Evolutionary conservation across 2,329 filamentous ascomycete species (phyloP).

Genomic region (Cladosporium sp.): DNA sequence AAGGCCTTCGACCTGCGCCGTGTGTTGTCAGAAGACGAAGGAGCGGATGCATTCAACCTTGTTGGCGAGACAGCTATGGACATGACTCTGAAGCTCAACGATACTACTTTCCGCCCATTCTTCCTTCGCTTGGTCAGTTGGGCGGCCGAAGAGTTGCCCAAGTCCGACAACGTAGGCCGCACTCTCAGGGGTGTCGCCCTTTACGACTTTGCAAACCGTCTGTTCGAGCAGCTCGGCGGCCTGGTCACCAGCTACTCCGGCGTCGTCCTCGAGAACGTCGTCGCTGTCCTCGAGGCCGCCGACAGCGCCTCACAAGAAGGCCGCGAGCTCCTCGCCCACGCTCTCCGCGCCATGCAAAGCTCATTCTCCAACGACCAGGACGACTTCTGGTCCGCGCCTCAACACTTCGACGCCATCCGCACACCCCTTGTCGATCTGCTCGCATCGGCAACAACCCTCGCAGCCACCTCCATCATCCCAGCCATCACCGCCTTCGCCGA

Average conservation of each 20-base stretch:
- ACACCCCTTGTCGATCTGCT: slow-evolving; percentile 68
- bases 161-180: slow-evolving; percentile 61
- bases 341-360: slow-evolving; percentile 70
- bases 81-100: slow-evolving; percentile 96
- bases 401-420: slow-evolving; percentile 76
- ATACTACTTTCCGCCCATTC: slow-evolving; percentile 86
- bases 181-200: slow-evolving; percentile 70
- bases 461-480: slow-evolving; percentile 59
- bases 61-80: slow-evolving; percentile 74
- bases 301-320: slow-evolving; percentile 57
- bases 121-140: slow-evolving; percentile 87
- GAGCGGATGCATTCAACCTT: slow-evolving; percentile 56
- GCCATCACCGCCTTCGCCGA: slow-evolving; percentile 74
- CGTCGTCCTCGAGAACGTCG: slow-evolving; percentile 76
- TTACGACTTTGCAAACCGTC: slow-evolving; percentile 75
- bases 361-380: slow-evolving; percentile 89
- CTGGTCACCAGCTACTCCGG: slow-evolving; percentile 91
- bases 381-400: slow-evolving; percentile 90
- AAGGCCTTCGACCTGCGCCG: slow-evolving; percentile 66
- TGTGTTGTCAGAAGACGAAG: slow-evolving; percentile 52
- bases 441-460: slow-evolving; percentile 44
- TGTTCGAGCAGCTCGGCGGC: slow-evolving; percentile 86
- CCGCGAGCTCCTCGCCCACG: slow-evolving; percentile 61
- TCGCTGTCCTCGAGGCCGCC: slow-evolving; percentile 60
- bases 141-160: slow-evolving; percentile 62